These are phyloP conservation scores for Didymella keratinophila DNA, from an alignment of 2,329 filamentous ascomycete species.

Conservation along the genomic window DNA sequence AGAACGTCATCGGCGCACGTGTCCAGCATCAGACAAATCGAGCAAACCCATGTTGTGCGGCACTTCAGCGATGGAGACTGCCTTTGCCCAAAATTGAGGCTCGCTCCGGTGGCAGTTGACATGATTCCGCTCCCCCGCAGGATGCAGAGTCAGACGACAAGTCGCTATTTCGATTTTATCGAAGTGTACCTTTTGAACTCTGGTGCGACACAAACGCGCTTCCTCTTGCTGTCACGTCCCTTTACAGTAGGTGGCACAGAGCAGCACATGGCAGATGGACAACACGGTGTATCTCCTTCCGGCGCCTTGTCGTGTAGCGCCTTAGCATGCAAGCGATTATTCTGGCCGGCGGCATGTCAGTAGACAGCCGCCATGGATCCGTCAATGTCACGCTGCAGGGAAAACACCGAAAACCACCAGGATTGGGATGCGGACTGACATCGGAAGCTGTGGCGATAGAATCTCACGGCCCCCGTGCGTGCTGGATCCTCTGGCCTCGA, in stretches of 20 bases:
- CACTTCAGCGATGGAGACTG: not conserved
- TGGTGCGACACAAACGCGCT: slow-evolving; percentile 31
- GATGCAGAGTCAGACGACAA: slow-evolving; percentile 18
- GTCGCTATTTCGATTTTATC: slow-evolving; percentile 32
- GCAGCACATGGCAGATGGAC: slow-evolving; percentile 7
- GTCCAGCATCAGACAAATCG: not conserved
- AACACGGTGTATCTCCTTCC: slow-evolving; percentile 11
- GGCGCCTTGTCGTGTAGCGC: slow-evolving; percentile 12
- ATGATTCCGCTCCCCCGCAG: slow-evolving; percentile 18
- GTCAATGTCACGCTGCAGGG: slow-evolving; percentile 11
- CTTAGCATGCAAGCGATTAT: slow-evolving; percentile 16
- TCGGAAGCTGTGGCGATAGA: slow-evolving; percentile 16
- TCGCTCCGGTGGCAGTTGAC: slow-evolving; percentile 12
- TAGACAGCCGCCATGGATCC: slow-evolving; percentile 5
- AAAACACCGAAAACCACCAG: slow-evolving; percentile 7
- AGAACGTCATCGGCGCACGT: slow-evolving; percentile 10
- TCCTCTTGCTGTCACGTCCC: slow-evolving; percentile 26
- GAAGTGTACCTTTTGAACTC: slow-evolving; percentile 28
- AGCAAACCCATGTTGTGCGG: slow-evolving; percentile 13
- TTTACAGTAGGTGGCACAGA: slow-evolving; percentile 21
- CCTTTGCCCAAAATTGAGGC: slow-evolving; percentile 13
- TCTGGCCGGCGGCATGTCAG: slow-evolving; percentile 6
- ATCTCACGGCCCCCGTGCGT: slow-evolving; percentile 5
- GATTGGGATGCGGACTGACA: slow-evolving; percentile 8
- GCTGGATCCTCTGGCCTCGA: slow-evolving; percentile 14